phyloP scores from a whole-genome alignment of 257 asterid species.

The Apocynum venetum region DNA sequence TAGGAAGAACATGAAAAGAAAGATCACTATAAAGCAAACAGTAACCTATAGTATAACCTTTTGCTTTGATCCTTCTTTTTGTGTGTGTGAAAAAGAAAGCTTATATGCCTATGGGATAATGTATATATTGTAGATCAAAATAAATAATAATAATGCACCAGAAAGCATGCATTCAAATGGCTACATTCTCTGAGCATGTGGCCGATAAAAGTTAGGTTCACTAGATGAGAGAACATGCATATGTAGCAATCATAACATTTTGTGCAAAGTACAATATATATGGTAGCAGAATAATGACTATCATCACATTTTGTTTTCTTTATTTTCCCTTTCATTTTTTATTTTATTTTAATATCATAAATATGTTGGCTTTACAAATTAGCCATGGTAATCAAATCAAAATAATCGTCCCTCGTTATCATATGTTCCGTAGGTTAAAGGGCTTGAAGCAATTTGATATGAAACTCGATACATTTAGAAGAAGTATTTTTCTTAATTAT shows the following conservation, averaged over 20 bases:
- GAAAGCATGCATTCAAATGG: neutral
- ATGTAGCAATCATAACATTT: constrained; percentile 12
- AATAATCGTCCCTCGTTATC: neutral
- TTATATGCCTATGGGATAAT: neutral
- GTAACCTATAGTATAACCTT: neutral
- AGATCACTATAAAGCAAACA: neutral
- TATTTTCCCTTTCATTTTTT: no score
- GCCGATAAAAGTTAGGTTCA: constrained; percentile 8
- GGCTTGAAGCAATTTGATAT: neutral
- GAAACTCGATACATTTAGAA: neutral
- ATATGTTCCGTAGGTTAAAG: neutral
- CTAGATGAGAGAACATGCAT: neutral
- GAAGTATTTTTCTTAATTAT: neutral
- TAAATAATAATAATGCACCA: neutral
- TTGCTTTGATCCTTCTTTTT: neutral
- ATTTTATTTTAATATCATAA: neutral
- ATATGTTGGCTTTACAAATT: neutral
- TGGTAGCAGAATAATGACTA: neutral
- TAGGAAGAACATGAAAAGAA: neutral
- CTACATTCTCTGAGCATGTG: constrained; percentile 17
- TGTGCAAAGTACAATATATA: constrained; percentile 9
- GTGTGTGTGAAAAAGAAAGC: neutral
- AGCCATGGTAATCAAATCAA: neutral
- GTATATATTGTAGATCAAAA: neutral
- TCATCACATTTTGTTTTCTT: neutral